Conservation (phyloP, 2,329 filamentous ascomycete genomes). For the Fusarium sp. region DNA sequence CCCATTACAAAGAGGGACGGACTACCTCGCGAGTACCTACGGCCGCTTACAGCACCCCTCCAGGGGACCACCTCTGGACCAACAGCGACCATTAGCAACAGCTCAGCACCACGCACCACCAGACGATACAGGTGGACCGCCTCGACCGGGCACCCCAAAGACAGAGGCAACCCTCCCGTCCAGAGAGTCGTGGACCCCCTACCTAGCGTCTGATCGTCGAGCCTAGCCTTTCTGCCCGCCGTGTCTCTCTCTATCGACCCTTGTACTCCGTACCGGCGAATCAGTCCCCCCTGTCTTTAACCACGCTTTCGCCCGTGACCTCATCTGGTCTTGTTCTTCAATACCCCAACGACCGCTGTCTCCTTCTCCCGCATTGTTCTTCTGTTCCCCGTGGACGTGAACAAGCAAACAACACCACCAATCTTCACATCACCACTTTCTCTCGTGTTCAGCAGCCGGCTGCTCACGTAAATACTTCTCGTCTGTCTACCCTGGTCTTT, state of each 20-base stretch:
- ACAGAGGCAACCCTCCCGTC: slow-evolving; percentile 43
- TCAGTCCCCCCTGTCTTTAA: slow-evolving; percentile 38
- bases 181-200: slow-evolving; percentile 40
- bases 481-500: slow-evolving; percentile 41
- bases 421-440: slow-evolving; percentile 33
- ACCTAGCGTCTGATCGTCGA: slow-evolving; percentile 48
- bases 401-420: slow-evolving; percentile 46
- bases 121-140: slow-evolving; percentile 43
- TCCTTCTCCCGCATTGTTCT: slow-evolving; percentile 45
- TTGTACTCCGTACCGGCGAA: slow-evolving; percentile 35
- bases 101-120: slow-evolving; percentile 42
- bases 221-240: slow-evolving; percentile 39
- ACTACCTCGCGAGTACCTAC: slow-evolving; percentile 28
- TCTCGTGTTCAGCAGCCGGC: slow-evolving; percentile 49
- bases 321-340: slow-evolving; percentile 48
- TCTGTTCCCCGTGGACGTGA: slow-evolving; percentile 47
- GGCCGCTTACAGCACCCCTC: slow-evolving; percentile 40
- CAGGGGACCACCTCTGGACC: slow-evolving; percentile 44
- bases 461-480: slow-evolving; percentile 46
- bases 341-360: slow-evolving; percentile 42
- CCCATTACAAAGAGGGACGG: slow-evolving; percentile 36
- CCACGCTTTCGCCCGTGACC: slow-evolving; percentile 48
- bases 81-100: slow-evolving; percentile 37
- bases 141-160: slow-evolving; percentile 42
- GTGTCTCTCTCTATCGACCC: slow-evolving; percentile 34